A percentile compares a stretch with the other conserved stretches of the same genome.
Conservation (phyloP, 768 basidiomycete species). For the Suillus lakei region DNA sequence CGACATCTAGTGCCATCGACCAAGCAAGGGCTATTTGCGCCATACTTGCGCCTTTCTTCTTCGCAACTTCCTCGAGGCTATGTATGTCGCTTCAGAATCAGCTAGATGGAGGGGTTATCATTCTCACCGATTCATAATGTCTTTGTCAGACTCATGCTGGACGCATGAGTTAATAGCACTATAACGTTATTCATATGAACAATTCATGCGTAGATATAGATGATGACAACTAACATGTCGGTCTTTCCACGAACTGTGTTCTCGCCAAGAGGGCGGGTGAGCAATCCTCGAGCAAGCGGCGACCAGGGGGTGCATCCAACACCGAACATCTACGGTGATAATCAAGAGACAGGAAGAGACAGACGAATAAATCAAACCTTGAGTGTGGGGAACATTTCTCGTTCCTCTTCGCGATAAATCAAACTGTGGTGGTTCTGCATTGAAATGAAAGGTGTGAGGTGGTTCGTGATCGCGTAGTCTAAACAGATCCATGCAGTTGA, state of each 20-base stretch:
- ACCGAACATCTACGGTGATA: conserved; percentile 45
- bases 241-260: conserved; percentile 45
- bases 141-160: conserved; percentile 35
- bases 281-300: conserved; percentile 54
- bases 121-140: conserved; percentile 45
- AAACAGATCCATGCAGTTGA: not conserved
- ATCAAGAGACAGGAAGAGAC: not conserved
- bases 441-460: conserved; percentile 63
- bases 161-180: conserved; percentile 25
- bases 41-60: conserved; percentile 56
- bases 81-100: conserved; percentile 6
- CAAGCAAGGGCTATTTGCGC: conserved; percentile 61
- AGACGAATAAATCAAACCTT: conserved; percentile 37
- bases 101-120: conserved; percentile 8
- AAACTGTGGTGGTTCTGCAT: conserved; percentile 73
- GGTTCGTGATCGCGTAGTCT: conserved; percentile 66
- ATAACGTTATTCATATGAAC: not conserved
- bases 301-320: conserved; percentile 67
- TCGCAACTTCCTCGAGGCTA: conserved; percentile 60
- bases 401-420: conserved; percentile 67
- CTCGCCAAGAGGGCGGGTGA: conserved; percentile 44
- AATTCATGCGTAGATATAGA: not conserved
- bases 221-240: conserved; percentile 31
- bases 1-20: conserved; percentile 49
- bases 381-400: conserved; percentile 65